Evolutionary conservation across 1,139 yeast genomes (phyloP).

Genomic region (Magnusiomyces tetraspermus): DNA sequence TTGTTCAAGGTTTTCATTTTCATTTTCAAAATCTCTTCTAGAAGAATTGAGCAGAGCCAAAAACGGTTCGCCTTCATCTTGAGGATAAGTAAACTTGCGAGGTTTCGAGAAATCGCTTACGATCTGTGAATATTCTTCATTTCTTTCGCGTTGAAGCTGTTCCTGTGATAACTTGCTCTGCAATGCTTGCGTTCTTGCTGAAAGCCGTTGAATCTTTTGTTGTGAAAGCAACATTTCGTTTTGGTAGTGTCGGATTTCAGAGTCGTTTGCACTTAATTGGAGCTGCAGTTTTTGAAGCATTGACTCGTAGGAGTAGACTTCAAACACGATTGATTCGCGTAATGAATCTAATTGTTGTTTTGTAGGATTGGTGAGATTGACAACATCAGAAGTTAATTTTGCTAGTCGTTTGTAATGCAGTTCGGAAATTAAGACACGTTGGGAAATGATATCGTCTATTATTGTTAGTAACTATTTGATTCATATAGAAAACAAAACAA

Average conservation of each 20-base stretch:
- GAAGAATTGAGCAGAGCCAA: not conserved
- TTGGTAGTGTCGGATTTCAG: slow-evolving; percentile 1
- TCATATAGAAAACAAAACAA: not conserved
- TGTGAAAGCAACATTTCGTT: slow-evolving; percentile 1
- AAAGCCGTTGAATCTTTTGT: not conserved
- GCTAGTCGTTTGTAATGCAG: slow-evolving; percentile 5
- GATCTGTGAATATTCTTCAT: slow-evolving; percentile 2
- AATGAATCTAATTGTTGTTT: not conserved
- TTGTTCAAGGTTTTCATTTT: not conserved
- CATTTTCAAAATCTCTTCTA: not conserved
- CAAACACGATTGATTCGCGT: slow-evolving; percentile 1
- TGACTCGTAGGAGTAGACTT: not conserved
- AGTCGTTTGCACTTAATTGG: slow-evolving; percentile 1
- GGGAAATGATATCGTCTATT: slow-evolving; percentile 1
- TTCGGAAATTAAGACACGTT: slow-evolving; percentile 4
- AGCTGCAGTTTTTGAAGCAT: slow-evolving; percentile 2
- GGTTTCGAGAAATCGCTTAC: slow-evolving; percentile 5
- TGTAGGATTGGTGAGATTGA: not conserved
- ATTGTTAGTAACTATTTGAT: not conserved
- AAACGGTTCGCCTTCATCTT: not conserved
- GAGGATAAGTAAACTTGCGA: not conserved
- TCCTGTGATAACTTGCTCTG: not conserved
- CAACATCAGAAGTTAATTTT: not conserved
- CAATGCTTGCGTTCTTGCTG: not conserved
- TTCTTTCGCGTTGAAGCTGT: slow-evolving; percentile 2